Base-by-base conservation (phyloP, 148 eudicot genomes). In the Rhododendron henanense region DNA sequence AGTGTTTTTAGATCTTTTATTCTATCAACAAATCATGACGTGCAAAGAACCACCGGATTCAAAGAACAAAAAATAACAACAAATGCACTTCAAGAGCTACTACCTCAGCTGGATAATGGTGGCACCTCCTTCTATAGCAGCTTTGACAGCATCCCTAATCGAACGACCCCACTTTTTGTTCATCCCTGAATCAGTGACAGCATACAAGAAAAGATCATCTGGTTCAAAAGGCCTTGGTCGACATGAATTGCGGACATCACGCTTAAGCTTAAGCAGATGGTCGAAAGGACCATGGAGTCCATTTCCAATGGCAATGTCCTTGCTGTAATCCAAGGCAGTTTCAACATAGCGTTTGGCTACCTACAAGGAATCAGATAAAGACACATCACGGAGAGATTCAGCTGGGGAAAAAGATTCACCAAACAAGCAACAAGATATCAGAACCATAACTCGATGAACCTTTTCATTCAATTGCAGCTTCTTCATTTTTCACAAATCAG, bases 141-240 rank as follows among this genome's bases (percentile, higher is more conserved):
- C 95, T 92, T 90, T 90, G 76, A 95, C 97, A 84, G 97, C 99
- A 91, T 93, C 95, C 25, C 87, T 84, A 15, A 94, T 93, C 76
- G 98, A 91, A 87, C 92, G 98, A 28, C 95, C 96, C 99, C 99
- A 95, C 83, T 92, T 93, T 81, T 89, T 86, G 84, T 94, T 96
- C 99, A 96, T 96, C 87, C 95, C 90, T n/a, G 98, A 94, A 90
- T 96, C 99, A n/a, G 99, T 95, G 78, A 96, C 97, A 85, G 99
- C 99, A 88, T 95, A 96, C 41, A 96, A 89, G 84, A 95, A 92
- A 85, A 96, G 93, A 85, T 91, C 92, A 79, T 86, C 84, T 53
- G 97, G 97, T 84, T 86, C 86, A 87, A 96, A 95, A 44, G 84
- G 78, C 48, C 76, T 90, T 28, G 65, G 92, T 77, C 87, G 84